Evolutionary conservation across 129 eudicot genomes (phyloP), one percentile per base, ranked within the genome.

Genomic region (Escallonia herrerae): DNA sequence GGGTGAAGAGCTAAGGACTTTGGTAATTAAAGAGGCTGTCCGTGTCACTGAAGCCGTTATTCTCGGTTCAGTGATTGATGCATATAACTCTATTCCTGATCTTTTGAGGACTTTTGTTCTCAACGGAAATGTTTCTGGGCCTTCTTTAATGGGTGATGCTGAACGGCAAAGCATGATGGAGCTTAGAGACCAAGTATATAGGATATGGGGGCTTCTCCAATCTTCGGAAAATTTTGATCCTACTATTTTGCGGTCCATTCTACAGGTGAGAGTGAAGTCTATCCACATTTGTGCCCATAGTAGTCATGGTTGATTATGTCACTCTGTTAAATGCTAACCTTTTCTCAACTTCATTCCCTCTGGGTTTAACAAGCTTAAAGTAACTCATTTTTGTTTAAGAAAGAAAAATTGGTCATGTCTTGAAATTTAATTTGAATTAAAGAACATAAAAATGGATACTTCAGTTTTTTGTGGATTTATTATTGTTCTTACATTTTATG

Each of bases 1-100:
- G 62, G 98, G 98, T 37, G 96, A 93, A 78, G 85, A 78, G 53
- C 83, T 93, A 7, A 81, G 98, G 83, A 64, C 65, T 4, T 83
- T 93, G 55, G 96, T 93, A 41, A 79, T 81, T 49, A 88, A 82
- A 79, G 98, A 93, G 72, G 86, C 96, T 12, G 80, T 88, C n/a
- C 82, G 95, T 53, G 91, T 85, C 37, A 79, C 95, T 12, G 95
- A 88, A 78, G 98, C 95, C 40, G 46, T 88, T 58, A 50, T 84
- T 5, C 43, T 93, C 40, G 96, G 98, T 62, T 65, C 87, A 14
- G 54, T 74, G 65, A 68, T 93, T 57, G 96, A 93, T 56, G 71
- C 95, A 42, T 93, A 85, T 75, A 81, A 85, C 76, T 77, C 79
- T 15, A 72, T 85, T 65, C 96, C 96, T 33, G 75, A 58, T 46